Percentiles rank a stretch among this genome's conserved stretches.
phyloP scores from a whole-genome alignment of 495 filamentous ascomycete species.

The Astrocystis sublimbata region DNA sequence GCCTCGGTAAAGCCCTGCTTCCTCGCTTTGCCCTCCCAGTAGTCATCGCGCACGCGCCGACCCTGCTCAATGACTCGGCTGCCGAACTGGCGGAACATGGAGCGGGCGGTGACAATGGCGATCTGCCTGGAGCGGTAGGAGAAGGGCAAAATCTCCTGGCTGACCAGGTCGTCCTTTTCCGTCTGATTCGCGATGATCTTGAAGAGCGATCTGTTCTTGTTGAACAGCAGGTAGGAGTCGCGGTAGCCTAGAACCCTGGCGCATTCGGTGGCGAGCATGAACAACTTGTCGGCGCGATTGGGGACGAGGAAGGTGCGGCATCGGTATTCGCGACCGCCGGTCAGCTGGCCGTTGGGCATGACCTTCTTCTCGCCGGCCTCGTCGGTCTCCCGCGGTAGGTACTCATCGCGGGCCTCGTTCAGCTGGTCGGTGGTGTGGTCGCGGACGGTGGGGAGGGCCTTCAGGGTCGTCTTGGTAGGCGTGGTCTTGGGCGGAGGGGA shows the following conservation, averaged over 20 bases:
- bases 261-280: constrained; percentile 99
- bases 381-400: constrained; percentile 90
- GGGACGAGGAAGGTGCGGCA: constrained; percentile 94
- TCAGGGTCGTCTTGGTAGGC: constrained; percentile 90
- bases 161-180: constrained; percentile 95
- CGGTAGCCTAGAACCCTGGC: constrained; percentile 92
- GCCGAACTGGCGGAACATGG: constrained; percentile 99
- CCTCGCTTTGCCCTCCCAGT: constrained; percentile 94
- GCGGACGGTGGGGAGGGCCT: constrained; percentile 91
- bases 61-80: constrained; percentile 89
- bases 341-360: constrained; percentile 73
- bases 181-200: constrained; percentile 97
- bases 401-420: constrained; percentile 89
- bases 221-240: constrained; percentile 97
- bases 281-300: constrained; percentile 85
- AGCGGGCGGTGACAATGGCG: constrained; percentile 96
- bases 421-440: constrained; percentile 98
- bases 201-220: constrained; percentile 95
- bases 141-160: constrained; percentile 93
- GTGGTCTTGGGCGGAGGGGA: constrained; percentile 81
- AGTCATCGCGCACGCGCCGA: constrained; percentile 91
- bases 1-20: constrained; percentile 99
- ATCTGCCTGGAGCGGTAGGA: constrained; percentile 98
- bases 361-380: constrained; percentile 94
- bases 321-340: constrained; percentile 83